Conservation (phyloP, 2,329 filamentous ascomycete genomes). For the Colletotrichum incanum region DNA sequence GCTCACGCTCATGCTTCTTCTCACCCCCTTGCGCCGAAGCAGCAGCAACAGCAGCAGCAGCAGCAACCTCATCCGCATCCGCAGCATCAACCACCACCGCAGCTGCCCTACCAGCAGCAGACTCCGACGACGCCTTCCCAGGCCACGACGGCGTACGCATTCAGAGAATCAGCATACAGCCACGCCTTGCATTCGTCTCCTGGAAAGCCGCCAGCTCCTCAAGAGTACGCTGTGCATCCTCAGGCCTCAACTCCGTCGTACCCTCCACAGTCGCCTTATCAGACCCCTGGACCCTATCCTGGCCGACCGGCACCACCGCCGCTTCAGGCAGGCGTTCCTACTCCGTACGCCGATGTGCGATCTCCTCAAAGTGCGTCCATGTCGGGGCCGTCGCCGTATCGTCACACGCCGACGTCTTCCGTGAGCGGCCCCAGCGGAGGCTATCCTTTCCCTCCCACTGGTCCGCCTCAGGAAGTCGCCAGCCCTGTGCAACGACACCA, state of each 20-base stretch:
- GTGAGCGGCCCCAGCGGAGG: conserved; percentile 58
- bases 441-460: conserved; percentile 67
- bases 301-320: conserved; percentile 61
- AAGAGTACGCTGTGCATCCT: conserved; percentile 58
- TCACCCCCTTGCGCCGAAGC: conserved; percentile 36
- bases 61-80: conserved; percentile 50
- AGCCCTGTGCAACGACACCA: conserved; percentile 69
- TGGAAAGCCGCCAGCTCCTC: conserved; percentile 57
- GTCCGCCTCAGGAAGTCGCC: conserved; percentile 58
- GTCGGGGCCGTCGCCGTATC: conserved; percentile 65
- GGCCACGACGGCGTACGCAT: conserved; percentile 60
- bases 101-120: conserved; percentile 46
- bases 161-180: conserved; percentile 62
- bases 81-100: conserved; percentile 50
- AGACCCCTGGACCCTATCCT: conserved; percentile 60
- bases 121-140: conserved; percentile 52
- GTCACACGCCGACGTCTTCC: conserved; percentile 64
- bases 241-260: conserved; percentile 52
- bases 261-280: conserved; percentile 57
- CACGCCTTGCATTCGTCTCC: conserved; percentile 62
- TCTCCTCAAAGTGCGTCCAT: conserved; percentile 64
- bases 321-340: conserved; percentile 57
- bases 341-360: conserved; percentile 63
- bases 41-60: conserved; percentile 45
- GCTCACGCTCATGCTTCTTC: conserved; percentile 24